Base-by-base conservation (phyloP, 2,329 filamentous ascomycete species). In the Drechmeria coniospora region DNA sequence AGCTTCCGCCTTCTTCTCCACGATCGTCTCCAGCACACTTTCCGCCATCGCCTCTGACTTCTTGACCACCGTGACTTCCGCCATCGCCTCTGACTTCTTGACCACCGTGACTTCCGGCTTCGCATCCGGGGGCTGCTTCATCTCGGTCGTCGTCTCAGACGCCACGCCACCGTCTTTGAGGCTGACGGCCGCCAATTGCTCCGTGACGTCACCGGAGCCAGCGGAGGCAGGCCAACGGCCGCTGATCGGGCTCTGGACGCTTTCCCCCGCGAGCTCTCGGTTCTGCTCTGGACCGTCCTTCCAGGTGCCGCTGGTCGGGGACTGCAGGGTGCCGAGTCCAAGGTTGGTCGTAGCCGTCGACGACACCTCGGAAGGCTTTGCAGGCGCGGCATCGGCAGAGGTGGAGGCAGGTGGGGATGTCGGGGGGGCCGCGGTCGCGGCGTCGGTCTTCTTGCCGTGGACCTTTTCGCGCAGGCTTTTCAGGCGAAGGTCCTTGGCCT, bases 401-500 rank as follows among this genome's bases (percentile, higher is more conserved):
- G 41, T 33, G 6, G 20, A 21, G 18, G 18, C 6, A 10, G 18
- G 31, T 23, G 26, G 20, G 10, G 20, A 33, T 37, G 11, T 29
- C 13, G 14, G 15, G 24, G 20, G 19, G 2, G 26, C 26, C 11
- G 15, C 34, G 28, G 36, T 25, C 25, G 35, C 37, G 6, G 30
- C 42, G 21, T 39, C 38, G 11, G 40, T 40, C 13, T 50, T 51
- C 38, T 63, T 63, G 27, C 63, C 63, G 36, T 69, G 49, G 5
- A 67, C 65, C 49, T 70, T 70, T 30, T 66, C 60, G 29, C 64
- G 56, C 34, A 72, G 46, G 40, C 48, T 56, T 36, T 68, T 59
- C 35, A 72, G 56, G 30, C 61, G 62, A 38, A 64, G 54, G 39
- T 73, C 60, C 53, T 75, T 75, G 27, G 72, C 72, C 49, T 68